Evolutionary conservation across 2,329 filamentous ascomycete species (phyloP), one percentile per base, ranked within the genome.

Genomic region (Aspergillus neoniger): DNA sequence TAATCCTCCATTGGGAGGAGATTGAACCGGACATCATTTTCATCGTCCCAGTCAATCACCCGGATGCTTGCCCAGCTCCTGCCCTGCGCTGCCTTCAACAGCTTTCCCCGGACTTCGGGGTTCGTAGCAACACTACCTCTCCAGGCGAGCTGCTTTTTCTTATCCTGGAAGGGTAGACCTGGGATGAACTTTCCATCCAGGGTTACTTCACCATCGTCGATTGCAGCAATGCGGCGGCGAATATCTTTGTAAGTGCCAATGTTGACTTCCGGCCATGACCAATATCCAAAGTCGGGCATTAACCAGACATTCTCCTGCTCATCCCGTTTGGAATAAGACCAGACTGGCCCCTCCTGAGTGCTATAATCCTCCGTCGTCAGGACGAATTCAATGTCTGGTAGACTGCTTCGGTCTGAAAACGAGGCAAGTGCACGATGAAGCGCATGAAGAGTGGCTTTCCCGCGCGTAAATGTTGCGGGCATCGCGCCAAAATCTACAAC

Each of bases 211-310:
- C 73, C 72, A n/a, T 75, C 66, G 55, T 79, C 78, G 4, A 78
- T 69, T 2, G 70, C 67, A 0, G 69, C 69, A 36, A 79, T 78
- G 14, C 73, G 75, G 5, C 67, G 67, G 4, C 77, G 73, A 30
- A 80, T 73, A 58, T 80, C 77, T n/a, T 73, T 71, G 67, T 81
- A 80, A 5, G 77, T 70, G 2, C 80, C 77, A 21, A 79, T 76
- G 59, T 76, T 74, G 17, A 80, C 78, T 60, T 82, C 80, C 2
- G 81, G 81, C 81, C 80, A 83, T 8, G 78, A 75, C 80, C 81
- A 85, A 71, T 81, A 83, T 36, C 80, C 82, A 64, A 84, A 84
- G 64, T 84, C 82, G 0, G 82, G 82, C 70, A 84, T 83, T 19
- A 84, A 70, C 82, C 82, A 84, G 47, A 75, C 70, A 14, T 75